These are phyloP conservation scores for Omphalotus guepiniiformis DNA, from an alignment of 768 basidiomycete genomes.

Conservation along the genomic window DNA sequence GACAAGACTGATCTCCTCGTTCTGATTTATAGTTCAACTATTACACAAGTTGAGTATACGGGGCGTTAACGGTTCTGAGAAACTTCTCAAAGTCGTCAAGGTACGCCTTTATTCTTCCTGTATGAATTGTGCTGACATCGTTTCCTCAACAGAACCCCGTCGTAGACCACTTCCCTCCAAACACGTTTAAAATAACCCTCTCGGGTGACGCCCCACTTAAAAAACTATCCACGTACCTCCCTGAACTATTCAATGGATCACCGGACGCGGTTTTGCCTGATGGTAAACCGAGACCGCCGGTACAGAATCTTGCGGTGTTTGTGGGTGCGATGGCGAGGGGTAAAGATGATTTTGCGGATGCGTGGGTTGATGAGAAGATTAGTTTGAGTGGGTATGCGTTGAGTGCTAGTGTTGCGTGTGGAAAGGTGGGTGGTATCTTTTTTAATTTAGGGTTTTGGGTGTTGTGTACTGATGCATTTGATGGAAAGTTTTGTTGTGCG, in stretches of 20 bases:
- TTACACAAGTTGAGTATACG: constrained; percentile 93
- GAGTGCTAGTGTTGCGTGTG: constrained; percentile 93
- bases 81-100: constrained; percentile 95
- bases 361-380: constrained; percentile 92
- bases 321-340: constrained; percentile 99
- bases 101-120: constrained; percentile 32
- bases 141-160: constrained; percentile 72
- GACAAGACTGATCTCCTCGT: not conserved
- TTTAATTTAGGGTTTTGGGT: not conserved
- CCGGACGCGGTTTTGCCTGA: not conserved
- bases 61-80: constrained; percentile 95
- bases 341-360: constrained; percentile 95
- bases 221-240: constrained; percentile 78
- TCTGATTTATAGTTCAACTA: constrained; percentile 64
- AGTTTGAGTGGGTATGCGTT: constrained; percentile 92
- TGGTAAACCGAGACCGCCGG: constrained; percentile 29
- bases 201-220: constrained; percentile 87
- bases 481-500: constrained; percentile 75
- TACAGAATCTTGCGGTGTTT: constrained; percentile 90
- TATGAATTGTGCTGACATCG: constrained; percentile 4
- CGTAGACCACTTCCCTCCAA: constrained; percentile 88
- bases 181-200: constrained; percentile 90
- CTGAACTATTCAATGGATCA: constrained; percentile 55
- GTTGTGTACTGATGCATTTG: constrained; percentile 5
- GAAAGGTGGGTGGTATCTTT: constrained; percentile 79